phyloP scores from a whole-genome alignment of 2,329 filamentous ascomycete genomes.

The Fusarium ramigenum region DNA sequence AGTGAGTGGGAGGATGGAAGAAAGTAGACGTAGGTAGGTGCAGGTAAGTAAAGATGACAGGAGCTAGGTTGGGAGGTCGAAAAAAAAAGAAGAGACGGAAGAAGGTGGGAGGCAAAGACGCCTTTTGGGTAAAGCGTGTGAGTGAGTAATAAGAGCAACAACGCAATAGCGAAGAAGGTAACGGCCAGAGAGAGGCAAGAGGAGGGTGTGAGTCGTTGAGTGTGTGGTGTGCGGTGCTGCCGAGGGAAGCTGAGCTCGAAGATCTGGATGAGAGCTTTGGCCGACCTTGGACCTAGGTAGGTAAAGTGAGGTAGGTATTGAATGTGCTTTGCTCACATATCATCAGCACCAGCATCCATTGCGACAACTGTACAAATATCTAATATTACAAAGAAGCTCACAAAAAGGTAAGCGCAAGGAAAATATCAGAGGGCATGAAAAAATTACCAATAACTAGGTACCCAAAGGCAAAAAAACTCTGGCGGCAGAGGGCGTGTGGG shows the following conservation, averaged over 20 bases:
- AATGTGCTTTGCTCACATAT: conserved; percentile 14
- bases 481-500: conserved; percentile 41
- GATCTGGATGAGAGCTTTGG: conserved; percentile 24
- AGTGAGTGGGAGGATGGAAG: conserved; percentile 19
- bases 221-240: conserved; percentile 39
- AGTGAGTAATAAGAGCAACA: conserved; percentile 39
- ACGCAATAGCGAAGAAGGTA: conserved; percentile 30
- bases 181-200: conserved; percentile 32
- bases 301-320: not conserved
- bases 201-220: conserved; percentile 37
- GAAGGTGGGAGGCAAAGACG: conserved; percentile 44
- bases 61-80: conserved; percentile 31
- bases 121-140: conserved; percentile 41
- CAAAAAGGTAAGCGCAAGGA: conserved; percentile 10
- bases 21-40: conserved; percentile 21
- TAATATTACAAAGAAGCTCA: conserved; percentile 1
- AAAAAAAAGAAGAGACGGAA: conserved; percentile 34
- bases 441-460: not conserved
- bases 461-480: conserved; percentile 19
- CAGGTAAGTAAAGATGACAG: conserved; percentile 31
- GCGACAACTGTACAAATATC: not conserved
- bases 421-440: conserved; percentile 10
- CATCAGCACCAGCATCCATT: conserved; percentile 14
- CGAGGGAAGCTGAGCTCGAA: conserved; percentile 36
- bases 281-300: conserved; percentile 7